Evolutionary conservation across 179 eudicot genomes (phyloP), one percentile per base, ranked within the genome.

Genomic region (Nepenthes alata): DNA sequence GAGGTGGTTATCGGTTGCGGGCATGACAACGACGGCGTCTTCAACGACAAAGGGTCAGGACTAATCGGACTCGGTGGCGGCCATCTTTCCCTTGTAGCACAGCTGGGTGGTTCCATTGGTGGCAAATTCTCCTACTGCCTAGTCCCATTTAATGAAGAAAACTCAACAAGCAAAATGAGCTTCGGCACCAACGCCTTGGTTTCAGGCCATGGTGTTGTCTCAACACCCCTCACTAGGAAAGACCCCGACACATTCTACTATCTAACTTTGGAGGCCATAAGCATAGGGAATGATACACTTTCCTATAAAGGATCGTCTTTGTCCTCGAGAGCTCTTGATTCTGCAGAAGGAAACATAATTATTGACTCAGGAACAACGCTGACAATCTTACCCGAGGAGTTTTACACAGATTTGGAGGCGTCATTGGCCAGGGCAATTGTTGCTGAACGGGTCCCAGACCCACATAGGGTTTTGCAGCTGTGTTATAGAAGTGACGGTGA

Each of bases 61-160:
- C 61, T 88, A 0, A 37, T 88, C 2, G 96, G 89, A 0, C 83
- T 88, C 0, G 93, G 89, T 0, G 76, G 78, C 2, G 87, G 84
- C 0, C 35, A 61, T 0, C 53, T 72, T 8, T 85, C 89, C 0
- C 69, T 88, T 1, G 61, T 76, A 2, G 67, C 78, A 5, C 93
- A 85, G 64, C 35, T 88, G 1, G n/a, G 60, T 0, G 53, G 60
- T 1, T 50, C 70, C 0, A 68, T 79, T n/a, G 70, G 76, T 3
- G 84, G 87, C 2, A 81, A 56, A 16, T 85, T 82, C 66, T 80
- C 90, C 0, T 76, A 86, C 12, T 78, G 86, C 14, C 59, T 87
- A 6, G 69, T 66, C 5, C 72, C 77, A 5, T 13, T 48, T 1
- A 9, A 4, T 25, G 3, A 78, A 12, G 56, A 59, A 1, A 61